These are phyloP conservation scores for Xylaria sp. DNA, from an alignment of 2,329 filamentous ascomycete genomes.

Conservation along the genomic window DNA sequence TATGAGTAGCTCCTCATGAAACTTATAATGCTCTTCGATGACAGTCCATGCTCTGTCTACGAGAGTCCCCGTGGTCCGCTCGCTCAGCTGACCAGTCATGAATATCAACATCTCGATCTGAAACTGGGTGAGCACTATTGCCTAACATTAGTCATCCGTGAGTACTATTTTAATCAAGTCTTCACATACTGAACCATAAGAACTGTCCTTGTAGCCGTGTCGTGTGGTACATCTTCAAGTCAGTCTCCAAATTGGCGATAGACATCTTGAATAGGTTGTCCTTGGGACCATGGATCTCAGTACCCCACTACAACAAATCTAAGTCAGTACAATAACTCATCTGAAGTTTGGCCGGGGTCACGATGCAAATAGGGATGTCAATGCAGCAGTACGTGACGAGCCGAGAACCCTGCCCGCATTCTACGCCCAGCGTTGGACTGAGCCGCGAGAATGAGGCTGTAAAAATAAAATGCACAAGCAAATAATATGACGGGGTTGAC, in stretches of 20 bases:
- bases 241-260: conserved; percentile 60
- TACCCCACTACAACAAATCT: conserved; percentile 53
- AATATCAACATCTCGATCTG: conserved; percentile 67
- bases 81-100: conserved; percentile 63
- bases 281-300: conserved; percentile 59
- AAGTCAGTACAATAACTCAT: conserved; percentile 20
- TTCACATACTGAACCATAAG: conserved; percentile 63
- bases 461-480: background rate
- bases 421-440: background rate
- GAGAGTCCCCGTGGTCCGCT: conserved; percentile 59
- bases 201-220: conserved; percentile 58
- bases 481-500: conserved; percentile 10
- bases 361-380: background rate
- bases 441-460: background rate
- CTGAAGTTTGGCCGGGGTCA: background rate
- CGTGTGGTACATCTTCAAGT: conserved; percentile 56
- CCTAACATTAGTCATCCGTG: conserved; percentile 26
- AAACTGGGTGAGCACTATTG: conserved; percentile 56
- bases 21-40: conserved; percentile 58
- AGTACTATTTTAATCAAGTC: background rate
- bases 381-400: background rate
- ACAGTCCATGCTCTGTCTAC: conserved; percentile 65
- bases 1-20: conserved; percentile 63
- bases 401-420: background rate
- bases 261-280: conserved; percentile 68